A percentile compares a stretch with the other conserved stretches of the same genome.
Evolutionary conservation across 148 eudicot species (phyloP).

Genomic region (Rhododendron vialii): DNA sequence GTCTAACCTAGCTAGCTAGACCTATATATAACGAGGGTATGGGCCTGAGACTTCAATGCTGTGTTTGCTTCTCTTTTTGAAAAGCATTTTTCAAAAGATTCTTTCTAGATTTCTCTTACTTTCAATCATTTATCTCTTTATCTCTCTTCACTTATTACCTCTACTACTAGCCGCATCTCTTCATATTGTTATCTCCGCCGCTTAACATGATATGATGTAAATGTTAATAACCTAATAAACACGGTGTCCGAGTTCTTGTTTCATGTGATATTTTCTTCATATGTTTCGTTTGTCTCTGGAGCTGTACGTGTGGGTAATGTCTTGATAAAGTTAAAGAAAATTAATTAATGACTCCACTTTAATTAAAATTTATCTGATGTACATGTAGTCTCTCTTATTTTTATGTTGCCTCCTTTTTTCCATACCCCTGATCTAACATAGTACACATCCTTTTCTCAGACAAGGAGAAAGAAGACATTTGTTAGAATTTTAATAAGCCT

Average conservation of each 20-base stretch:
- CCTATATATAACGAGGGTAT: neutral
- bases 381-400: neutral
- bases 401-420: slow-evolving; percentile 5
- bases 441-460: neutral
- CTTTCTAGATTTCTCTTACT: too few relatives aligned
- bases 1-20: neutral
- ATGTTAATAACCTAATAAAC: neutral
- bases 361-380: too few relatives aligned
- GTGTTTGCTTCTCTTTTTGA: too few relatives aligned
- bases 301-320: too few relatives aligned
- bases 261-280: too few relatives aligned
- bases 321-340: too few relatives aligned
- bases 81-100: too few relatives aligned
- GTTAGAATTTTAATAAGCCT: neutral
- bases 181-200: neutral
- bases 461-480: neutral
- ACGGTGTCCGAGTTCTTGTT: neutral
- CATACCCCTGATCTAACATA: slow-evolving; percentile 4
- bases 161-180: neutral
- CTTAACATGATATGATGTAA: neutral
- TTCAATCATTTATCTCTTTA: too few relatives aligned
- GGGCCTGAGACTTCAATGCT: neutral
- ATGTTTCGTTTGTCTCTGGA: too few relatives aligned
- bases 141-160: too few relatives aligned
- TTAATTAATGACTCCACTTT: too few relatives aligned